Base-by-base conservation (phyloP, 257 asterid genomes). In the Nicotiana knightiana region DNA sequence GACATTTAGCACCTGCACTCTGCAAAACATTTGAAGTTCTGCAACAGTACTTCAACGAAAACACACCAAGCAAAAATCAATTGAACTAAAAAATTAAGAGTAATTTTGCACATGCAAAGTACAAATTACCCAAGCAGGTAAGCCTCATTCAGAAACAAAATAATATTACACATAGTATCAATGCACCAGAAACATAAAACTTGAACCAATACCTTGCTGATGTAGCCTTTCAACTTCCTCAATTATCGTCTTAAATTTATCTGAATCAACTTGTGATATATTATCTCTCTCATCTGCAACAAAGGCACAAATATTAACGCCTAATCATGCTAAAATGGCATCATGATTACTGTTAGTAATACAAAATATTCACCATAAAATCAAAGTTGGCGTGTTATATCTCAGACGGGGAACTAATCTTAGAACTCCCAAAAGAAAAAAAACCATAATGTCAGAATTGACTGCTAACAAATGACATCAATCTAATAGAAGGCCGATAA, bases 271-370 rank as follows among this genome's bases (percentile, higher is more conserved):
- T 81, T 83, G 89, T 4, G 92, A 87, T n/a, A 96, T 61, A 86
- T 91, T 97, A 84, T 94, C 99, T 83, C 88, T 89, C 80, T 90
- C 97, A 83, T 94, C 99, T 96, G 97, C 91, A 86, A 51, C 68
- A 79, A 6, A 48, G 54, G 65, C 58, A 43, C 46, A 65, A 71
- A 24, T 71, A 71, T 71, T 21, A 71, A 21, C 4, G 0, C 79
- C 59, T 46, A 75, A 48, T 24, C 37, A 75, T 28, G 63, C 43
- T 24, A 24, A 51, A 75, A 75, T 17, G 46, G 8, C 79, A 51
- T 33, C 28, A 43, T 43, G 48, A 43, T 43, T 8, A 43, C 48
- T 8, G 11, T 43, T 43, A 43, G 48, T 7, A 43, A 43, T 43
- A 43, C 48, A 43, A 43, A 51, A 48, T 75, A 51, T 51, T 75